These are phyloP conservation scores for Candida cerambycidarum DNA, from an alignment of 805 yeast species.

Conservation along the genomic window DNA sequence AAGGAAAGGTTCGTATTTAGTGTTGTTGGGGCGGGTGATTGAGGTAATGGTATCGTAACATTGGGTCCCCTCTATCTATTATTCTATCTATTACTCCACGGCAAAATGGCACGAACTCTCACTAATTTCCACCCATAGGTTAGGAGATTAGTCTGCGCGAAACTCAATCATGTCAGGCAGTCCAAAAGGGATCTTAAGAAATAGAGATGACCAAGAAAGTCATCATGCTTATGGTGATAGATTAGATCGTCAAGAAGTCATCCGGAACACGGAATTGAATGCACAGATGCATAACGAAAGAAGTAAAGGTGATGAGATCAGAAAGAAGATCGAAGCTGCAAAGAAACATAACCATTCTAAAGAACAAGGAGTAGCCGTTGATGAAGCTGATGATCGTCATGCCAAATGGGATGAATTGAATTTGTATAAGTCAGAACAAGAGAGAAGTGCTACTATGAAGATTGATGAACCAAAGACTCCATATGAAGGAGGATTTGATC, in stretches of 20 bases:
- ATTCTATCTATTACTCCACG: no score
- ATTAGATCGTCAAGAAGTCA: conserved; percentile 68
- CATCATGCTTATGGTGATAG: conserved; percentile 16
- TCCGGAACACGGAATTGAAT: conserved; percentile 75
- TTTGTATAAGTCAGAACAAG: conserved; percentile 68
- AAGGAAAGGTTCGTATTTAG: no score
- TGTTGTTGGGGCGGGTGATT: no score
- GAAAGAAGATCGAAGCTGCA: conserved; percentile 44
- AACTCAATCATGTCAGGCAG: conserved; percentile 7
- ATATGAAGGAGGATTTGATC: conserved; percentile 85
- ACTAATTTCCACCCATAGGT: no score
- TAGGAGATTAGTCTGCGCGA: not conserved
- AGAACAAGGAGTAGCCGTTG: not conserved
- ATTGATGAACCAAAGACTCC: conserved; percentile 97
- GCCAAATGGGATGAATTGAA: conserved; percentile 87
- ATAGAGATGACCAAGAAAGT: conserved; percentile 34
- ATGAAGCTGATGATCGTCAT: conserved; percentile 28
- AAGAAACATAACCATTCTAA: conserved; percentile 19
- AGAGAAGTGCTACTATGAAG: conserved; percentile 70
- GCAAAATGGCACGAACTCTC: no score
- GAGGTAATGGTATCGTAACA: no score
- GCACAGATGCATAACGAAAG: conserved; percentile 47
- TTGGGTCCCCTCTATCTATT: no score
- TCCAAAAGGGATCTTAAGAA: conserved; percentile 53
- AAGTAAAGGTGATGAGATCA: conserved; percentile 45